phyloP scores from a whole-genome alignment of 441 rosid genomes.

The Iberis amara region DNA sequence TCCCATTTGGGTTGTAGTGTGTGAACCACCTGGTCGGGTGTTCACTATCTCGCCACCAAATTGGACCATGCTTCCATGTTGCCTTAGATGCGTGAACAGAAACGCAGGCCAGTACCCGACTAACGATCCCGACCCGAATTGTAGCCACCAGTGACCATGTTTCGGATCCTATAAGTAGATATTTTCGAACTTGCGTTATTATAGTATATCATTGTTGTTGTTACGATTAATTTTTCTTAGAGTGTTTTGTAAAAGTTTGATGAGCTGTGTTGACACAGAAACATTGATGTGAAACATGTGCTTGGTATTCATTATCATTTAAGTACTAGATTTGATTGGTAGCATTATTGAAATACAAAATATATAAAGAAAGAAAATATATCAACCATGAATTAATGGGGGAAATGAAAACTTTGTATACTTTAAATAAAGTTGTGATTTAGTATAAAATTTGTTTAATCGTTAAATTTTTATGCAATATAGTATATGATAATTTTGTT shows the following conservation, averaged over 20 bases:
- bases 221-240: too few relatives aligned
- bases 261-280: conserved; percentile 20
- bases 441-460: background rate
- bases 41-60: conserved; percentile 91
- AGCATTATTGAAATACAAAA: background rate
- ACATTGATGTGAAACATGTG: conserved; percentile 29
- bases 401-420: too few relatives aligned
- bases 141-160: conserved; percentile 99
- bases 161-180: conserved; percentile 69
- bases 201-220: conserved; percentile 6
- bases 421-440: background rate
- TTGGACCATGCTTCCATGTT: conserved; percentile 91
- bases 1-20: conserved; percentile 91
- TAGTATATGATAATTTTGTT: background rate
- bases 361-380: too few relatives aligned
- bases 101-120: conserved; percentile 95
- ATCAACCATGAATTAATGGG: too few relatives aligned
- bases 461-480: background rate
- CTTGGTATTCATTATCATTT: conserved; percentile 2
- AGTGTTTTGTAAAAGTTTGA: conserved; percentile 8
- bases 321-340: conserved; percentile 5
- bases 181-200: background rate
- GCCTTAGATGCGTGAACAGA: conserved; percentile 70
- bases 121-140: conserved; percentile 80
- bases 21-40: conserved; percentile 58